These are phyloP conservation scores for Raphanus hybrid DNA, from an alignment of 441 rosid genomes.

Conservation along the genomic window DNA sequence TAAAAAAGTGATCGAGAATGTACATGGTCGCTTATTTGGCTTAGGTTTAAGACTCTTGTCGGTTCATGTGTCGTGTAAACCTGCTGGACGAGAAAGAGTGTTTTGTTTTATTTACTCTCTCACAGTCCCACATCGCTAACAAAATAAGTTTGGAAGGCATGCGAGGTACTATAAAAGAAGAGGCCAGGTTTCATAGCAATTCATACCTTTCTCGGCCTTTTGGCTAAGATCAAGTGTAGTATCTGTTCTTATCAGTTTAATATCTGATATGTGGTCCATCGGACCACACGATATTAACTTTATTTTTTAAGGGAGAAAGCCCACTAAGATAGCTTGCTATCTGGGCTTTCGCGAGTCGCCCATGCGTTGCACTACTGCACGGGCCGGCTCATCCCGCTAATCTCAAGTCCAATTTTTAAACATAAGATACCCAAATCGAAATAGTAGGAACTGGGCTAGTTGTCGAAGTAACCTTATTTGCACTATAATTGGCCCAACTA, in stretches of 20 bases:
- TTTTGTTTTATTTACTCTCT: neutral
- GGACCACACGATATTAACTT: constrained; percentile 49
- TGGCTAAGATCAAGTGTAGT: constrained; percentile 99
- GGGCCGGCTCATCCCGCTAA: constrained; percentile 13
- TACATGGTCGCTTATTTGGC: too few relatives aligned
- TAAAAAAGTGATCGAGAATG: too few relatives aligned
- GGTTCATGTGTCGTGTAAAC: too few relatives aligned
- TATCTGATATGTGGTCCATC: constrained; percentile 66
- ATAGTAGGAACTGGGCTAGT: too few relatives aligned
- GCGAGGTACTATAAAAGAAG: neutral
- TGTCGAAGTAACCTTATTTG: too few relatives aligned
- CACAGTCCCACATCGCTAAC: constrained; percentile 37
- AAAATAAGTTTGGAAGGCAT: neutral
- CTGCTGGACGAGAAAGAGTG: neutral
- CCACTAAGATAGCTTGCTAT: constrained; percentile 30
- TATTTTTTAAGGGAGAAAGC: constrained; percentile 30
- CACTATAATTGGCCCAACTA: too few relatives aligned
- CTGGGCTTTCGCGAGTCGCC: constrained; percentile 19
- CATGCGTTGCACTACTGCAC: constrained; percentile 22
- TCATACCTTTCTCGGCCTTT: constrained; percentile 81
- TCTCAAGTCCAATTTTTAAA: too few relatives aligned
- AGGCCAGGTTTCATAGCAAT: accelerated
- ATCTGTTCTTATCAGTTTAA: constrained; percentile 89
- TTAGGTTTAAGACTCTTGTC: too few relatives aligned
- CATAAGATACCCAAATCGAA: too few relatives aligned